Evolutionary conservation across 306 rosid species (phyloP).

Genomic region (Ormosia semicastrata): DNA sequence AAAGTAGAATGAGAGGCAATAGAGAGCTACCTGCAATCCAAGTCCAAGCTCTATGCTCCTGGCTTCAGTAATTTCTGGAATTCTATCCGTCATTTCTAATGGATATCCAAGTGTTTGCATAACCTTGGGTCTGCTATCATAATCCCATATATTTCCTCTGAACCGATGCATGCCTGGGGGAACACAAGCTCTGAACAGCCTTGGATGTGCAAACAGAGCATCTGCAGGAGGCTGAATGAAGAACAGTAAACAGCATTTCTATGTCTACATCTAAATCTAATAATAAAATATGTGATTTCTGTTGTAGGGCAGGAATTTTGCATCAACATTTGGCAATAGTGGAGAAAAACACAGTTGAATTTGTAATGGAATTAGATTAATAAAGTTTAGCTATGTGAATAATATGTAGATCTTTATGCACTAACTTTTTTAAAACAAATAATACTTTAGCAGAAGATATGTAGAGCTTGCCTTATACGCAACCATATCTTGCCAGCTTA

Average conservation of each 20-base stretch:
- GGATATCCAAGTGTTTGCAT: conserved; percentile 80
- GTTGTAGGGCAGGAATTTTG: not conserved
- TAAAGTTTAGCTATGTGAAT: not conserved
- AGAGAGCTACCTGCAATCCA: conserved; percentile 74
- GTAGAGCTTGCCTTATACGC: conserved; percentile 68
- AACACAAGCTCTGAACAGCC: conserved; percentile 94
- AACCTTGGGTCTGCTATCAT: conserved; percentile 72
- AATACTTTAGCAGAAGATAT: conserved; percentile 19
- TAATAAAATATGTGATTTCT: not conserved
- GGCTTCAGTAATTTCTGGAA: conserved; percentile 78
- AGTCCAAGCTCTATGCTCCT: conserved; percentile 93
- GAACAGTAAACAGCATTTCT: conserved; percentile 34
- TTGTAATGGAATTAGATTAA: not conserved
- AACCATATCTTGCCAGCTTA: conserved; percentile 93
- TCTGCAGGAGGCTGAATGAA: conserved; percentile 89
- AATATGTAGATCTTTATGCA: not conserved
- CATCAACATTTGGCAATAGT: not conserved
- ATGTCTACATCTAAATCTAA: conserved; percentile 23
- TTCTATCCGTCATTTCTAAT: conserved; percentile 57
- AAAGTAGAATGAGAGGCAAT: conserved; percentile 17
- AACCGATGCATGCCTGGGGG: conserved; percentile 97
- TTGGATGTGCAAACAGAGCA: conserved; percentile 90
- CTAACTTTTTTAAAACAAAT: not conserved
- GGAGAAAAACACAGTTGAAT: not conserved
- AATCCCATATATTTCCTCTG: conserved; percentile 96